Evolutionary conservation across 352 stramenopile species (phyloP), one percentile per base, ranked within the genome.

Genomic region (Phytopythium chamaehyphon): DNA sequence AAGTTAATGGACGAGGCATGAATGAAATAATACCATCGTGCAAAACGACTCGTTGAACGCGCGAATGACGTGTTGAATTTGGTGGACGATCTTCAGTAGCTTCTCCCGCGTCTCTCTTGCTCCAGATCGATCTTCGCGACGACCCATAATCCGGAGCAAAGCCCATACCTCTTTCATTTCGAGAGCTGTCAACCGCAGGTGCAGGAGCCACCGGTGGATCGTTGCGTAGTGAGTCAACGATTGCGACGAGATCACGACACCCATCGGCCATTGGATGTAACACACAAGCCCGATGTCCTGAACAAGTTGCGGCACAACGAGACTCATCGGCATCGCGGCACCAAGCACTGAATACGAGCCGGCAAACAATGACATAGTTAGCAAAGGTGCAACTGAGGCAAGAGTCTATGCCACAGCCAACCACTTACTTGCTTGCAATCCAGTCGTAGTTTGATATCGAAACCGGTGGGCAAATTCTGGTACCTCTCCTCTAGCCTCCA

Each of bases 41-140:
- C 59, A 58, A 51, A 86, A 82, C 23, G 62, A 61, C 49, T 76
- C 71, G 38, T 75, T 81, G 43, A 82, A 79, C 31, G 66, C 71
- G 45, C 49, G 36, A 1, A 83, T 55, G 9, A 79, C 54, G 19
- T 53, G 24, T 48, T 83, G 69, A 43, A 69, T 82, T 54, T 64
- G 68, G 57, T 71, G 71, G 10, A 83, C 46, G 15, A 72, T 53
- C 22, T 62, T 48, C 21, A 23, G 15, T 6, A 53, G 22, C 3
- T 55, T 55, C 39, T 62, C 72, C 16, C 58, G 43, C 38, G 52
- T 64, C 33, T 79, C 59, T 45, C 62, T 48, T 26, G 24, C 16
- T 18, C 46, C 47, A 2, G 52, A 47, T 15, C 57, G 40, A 1
- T 58, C 21, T 12, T 51, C 39, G 19, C 48, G 48, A 22, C 52